Percentiles rank a stretch among this genome's conserved stretches.
These are phyloP conservation scores for Hymenoscyphus linearis DNA, from an alignment of 2,329 filamentous ascomycete species.

Conservation along the genomic window DNA sequence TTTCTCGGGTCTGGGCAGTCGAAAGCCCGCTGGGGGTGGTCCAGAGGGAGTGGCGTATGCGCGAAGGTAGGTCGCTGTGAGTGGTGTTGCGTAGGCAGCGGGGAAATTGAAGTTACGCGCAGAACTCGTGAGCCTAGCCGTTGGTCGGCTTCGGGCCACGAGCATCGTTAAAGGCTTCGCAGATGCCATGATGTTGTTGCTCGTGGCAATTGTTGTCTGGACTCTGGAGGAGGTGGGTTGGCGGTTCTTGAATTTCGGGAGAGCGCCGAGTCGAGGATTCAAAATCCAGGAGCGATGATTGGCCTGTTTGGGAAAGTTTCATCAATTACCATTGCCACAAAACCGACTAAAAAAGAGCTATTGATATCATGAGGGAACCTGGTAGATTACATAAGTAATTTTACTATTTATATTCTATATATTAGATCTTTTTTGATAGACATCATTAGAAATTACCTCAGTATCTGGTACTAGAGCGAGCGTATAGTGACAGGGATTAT, in stretches of 20 bases:
- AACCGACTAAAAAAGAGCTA: background rate
- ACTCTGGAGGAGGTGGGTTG: constrained; percentile 16
- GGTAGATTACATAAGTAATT: background rate
- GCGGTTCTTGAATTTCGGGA: constrained; percentile 11
- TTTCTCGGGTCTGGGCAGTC: constrained; percentile 63
- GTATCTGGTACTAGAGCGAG: background rate
- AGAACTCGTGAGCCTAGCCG: constrained; percentile 24
- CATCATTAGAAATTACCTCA: background rate
- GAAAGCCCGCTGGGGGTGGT: constrained; percentile 74
- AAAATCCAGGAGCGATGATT: constrained; percentile 22
- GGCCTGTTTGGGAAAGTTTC: constrained; percentile 18
- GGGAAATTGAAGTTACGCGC: constrained; percentile 24
- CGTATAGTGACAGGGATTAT: background rate
- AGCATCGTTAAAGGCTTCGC: constrained; percentile 34
- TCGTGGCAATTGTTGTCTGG: constrained; percentile 23
- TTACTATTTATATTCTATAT: background rate
- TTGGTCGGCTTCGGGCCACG: constrained; percentile 32
- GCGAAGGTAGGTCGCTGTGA: constrained; percentile 29
- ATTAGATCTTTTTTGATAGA: background rate
- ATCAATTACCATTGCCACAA: constrained; percentile 19
- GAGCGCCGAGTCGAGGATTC: constrained; percentile 8
- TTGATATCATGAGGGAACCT: background rate
- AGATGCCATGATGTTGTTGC: constrained; percentile 32
- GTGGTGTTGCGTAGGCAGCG: constrained; percentile 20
- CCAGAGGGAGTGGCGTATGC: constrained; percentile 62